phyloP scores from a whole-genome alignment of 1,284 basidiomycete genomes.

The Entoloma clypeatum region DNA sequence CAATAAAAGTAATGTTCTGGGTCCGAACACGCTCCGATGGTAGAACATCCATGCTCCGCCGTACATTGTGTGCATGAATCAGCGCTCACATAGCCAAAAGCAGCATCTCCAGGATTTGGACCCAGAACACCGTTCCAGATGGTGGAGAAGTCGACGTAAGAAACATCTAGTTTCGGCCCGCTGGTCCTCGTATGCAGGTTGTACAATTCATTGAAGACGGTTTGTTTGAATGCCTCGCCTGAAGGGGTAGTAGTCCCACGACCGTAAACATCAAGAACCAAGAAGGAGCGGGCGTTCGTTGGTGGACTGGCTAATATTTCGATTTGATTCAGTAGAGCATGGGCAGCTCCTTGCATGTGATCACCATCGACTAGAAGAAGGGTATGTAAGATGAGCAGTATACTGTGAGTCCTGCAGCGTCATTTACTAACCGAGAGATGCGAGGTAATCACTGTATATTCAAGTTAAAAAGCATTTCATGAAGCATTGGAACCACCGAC shows the following conservation, averaged over 20 bases:
- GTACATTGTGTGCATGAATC: constrained; percentile 22
- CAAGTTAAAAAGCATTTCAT: too few relatives aligned
- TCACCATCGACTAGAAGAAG: constrained; percentile 23
- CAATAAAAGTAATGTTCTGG: constrained; percentile 28
- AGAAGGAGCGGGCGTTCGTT: constrained; percentile 26
- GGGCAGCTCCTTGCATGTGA: constrained; percentile 24
- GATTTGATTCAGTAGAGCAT: constrained; percentile 23
- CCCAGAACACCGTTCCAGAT: constrained; percentile 30
- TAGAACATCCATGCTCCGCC: constrained; percentile 18
- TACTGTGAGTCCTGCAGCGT: background rate
- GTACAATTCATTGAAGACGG: constrained; percentile 22
- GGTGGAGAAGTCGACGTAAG: constrained; percentile 27
- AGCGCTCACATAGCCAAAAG: constrained; percentile 28
- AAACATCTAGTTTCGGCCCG: constrained; percentile 18
- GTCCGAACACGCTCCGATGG: constrained; percentile 22
- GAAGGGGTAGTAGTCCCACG: constrained; percentile 21
- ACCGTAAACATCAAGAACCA: constrained; percentile 30
- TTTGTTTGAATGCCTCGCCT: constrained; percentile 29
- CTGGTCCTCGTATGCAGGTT: constrained; percentile 18
- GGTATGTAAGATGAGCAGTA: background rate
- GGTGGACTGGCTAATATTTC: constrained; percentile 24
- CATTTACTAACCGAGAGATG: constrained; percentile 11
- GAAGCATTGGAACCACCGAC: too few relatives aligned
- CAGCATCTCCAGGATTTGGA: constrained; percentile 25
- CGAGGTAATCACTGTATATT: constrained; percentile 15